phyloP scores from a whole-genome alignment of 306 rosid genomes.

The Sindora glabra region DNA sequence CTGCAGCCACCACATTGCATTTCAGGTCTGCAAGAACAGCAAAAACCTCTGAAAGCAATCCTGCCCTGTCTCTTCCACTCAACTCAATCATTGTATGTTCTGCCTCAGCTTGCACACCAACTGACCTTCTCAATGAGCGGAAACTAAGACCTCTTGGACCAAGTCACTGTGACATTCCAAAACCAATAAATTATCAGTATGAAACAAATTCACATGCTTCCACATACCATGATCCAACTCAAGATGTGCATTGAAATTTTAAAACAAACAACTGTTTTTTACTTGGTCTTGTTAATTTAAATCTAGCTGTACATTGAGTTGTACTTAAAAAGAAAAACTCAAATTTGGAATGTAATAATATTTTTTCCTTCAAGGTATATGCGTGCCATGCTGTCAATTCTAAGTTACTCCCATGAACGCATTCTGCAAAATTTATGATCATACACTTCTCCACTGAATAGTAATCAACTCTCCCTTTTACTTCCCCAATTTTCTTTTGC shows the following conservation, averaged over 20 bases:
- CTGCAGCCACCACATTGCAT: constrained; percentile 95
- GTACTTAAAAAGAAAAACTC: not conserved
- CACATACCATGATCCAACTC: too few species aligned
- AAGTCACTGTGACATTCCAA: constrained; percentile 50
- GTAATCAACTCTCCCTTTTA: too few species aligned
- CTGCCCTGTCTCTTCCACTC: constrained; percentile 91
- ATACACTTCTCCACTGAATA: too few species aligned
- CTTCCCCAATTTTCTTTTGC: too few species aligned
- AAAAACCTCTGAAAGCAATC: constrained; percentile 90
- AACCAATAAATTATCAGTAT: not conserved
- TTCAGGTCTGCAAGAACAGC: constrained; percentile 91
- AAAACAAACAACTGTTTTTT: constrained; percentile 7
- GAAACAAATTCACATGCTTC: too few species aligned
- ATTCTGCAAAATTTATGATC: too few species aligned
- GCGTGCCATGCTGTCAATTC: not conserved
- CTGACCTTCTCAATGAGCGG: constrained; percentile 75
- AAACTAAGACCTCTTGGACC: constrained; percentile 75
- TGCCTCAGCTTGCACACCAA: constrained; percentile 75
- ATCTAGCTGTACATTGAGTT: constrained; percentile 6
- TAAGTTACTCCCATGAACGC: too few species aligned
- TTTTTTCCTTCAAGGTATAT: not conserved
- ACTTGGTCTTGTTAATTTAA: constrained; percentile 6
- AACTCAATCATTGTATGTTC: constrained; percentile 82
- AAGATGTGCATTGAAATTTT: not conserved
- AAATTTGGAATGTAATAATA: too few species aligned